Evolutionary conservation across 768 basidiomycete genomes (phyloP), one percentile per base, ranked within the genome.

Genomic region (Psilocybe tampanensis): DNA sequence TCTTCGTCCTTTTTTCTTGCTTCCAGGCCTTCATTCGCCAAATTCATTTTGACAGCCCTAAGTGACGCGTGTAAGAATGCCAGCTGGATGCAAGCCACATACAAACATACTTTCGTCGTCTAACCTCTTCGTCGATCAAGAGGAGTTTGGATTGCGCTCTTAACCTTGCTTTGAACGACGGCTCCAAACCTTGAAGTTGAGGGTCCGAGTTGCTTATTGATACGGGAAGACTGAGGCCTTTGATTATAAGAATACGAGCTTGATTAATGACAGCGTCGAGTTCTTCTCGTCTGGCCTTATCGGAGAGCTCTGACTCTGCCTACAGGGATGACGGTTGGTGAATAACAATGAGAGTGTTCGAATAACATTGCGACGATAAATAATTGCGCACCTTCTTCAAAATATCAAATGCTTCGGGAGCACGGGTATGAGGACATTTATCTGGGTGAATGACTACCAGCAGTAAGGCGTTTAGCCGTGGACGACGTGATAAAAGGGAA

Each of bases 381-480:
- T 73, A 11, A 29, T 9, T 9, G 4, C 29, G 29, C 49, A 90
- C 93, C 85, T 97, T 96, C 79, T 97, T 97, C 45, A 97, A 80
- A 32, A 94, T 68, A 71, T 96, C 94, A 69, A 97, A 97, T 1
- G 95, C 95, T 74, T 97, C 93, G 65, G 93, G 89, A 49, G 93
- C 92, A 66, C 86, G 85, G 24, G 84, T 79, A 74, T 97, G 93
- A 69, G 91, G 78, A 65, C 90, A 90, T 81, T 98, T 99, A 80
- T 99, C 97, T 60, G 97, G 97, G 80, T 99, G 97, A 67, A 99
- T 98, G 73, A 97, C 92, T 94, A 9, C n/a, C n/a, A 70, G 59
- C 48, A 36, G 50, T 50, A 11, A 59, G 50, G 19, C 13, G 52
- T 52, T 44, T 52, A 47, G 48, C 26, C 34, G 8, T 23, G 3